Base-by-base conservation (phyloP, 352 stramenopile species). In the Pythium sukuiense region DNA sequence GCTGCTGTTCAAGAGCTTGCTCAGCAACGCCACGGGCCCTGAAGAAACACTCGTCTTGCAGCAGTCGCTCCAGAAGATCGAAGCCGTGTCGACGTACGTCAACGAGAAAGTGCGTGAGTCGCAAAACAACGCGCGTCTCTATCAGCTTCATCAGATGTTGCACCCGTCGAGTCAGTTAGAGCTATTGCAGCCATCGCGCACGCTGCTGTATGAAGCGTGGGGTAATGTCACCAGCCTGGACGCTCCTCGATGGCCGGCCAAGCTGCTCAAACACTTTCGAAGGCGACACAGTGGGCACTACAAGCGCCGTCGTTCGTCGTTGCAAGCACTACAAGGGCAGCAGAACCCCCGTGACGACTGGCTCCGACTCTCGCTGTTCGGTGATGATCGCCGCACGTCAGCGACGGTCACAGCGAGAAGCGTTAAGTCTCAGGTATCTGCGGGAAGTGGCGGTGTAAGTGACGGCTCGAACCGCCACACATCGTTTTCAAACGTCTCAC, bases 101-200 rank as follows among this genome's bases (percentile, higher is more conserved):
- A 90, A 92, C 27, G 81, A 86, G 41, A 81, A 83, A 30, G 83
- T 90, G 45, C 76, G 76, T 13, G 74, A 89, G 30, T 78, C 78
- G 7, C 74, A 89, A 59, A 80, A 88, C 65, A 92, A 92, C 45
- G 59, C 73, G 6, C 76, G 78, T 1, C 62, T 92, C 0, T 67
- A 85, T 18, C 55, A 75, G 43, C 59, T 89, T 1, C 70, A 80
- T 59, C 33, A 73, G 43, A 80, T 71, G 41, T 70, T 88, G 18
- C 75, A 86, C 58, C 59, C 70, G 12, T 59, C 67, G 11, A 61
- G 63, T 7, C 77, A 74, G 14, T 9, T 87, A 16, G 70, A 87
- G 39, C 55, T 91, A 9, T 45, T 89, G 2, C 76, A 78, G 49
- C 83, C 83, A 0, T 78, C 77, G 6, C 77, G 83, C 2, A 78